Percentiles rank a stretch among this genome's conserved stretches.
These are phyloP conservation scores for Phaseolus lunatus DNA, from an alignment of 306 rosid genomes.

Conservation along the genomic window DNA sequence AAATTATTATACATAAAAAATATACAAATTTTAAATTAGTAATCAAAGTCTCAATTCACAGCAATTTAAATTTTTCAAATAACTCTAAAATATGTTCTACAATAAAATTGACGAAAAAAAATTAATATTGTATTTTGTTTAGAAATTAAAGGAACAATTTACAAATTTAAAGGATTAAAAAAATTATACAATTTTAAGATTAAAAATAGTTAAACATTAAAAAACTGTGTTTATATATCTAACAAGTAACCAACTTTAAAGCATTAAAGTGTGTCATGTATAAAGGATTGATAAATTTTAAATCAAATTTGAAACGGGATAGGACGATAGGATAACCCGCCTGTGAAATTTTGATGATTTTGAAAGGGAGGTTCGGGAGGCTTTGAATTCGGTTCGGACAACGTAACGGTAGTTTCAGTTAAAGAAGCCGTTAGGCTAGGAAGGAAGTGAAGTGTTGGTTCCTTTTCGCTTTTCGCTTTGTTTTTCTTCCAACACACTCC, in stretches of 20 bases:
- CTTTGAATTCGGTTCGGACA: conserved; percentile 52
- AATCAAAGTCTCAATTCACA: too few relatives aligned
- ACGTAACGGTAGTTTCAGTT: conserved; percentile 28
- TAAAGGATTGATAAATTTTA: not conserved
- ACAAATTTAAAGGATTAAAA: too few relatives aligned
- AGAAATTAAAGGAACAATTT: too few relatives aligned
- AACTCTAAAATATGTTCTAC: too few relatives aligned
- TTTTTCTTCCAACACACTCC: conserved; percentile 14
- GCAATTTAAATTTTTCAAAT: too few relatives aligned
- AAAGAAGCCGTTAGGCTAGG: conserved; percentile 58
- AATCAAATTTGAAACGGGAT: not conserved
- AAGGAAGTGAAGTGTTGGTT: not conserved
- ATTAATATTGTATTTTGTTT: too few relatives aligned
- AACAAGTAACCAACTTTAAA: not conserved
- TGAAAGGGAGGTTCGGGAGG: conserved; percentile 40
- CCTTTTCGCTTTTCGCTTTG: not conserved
- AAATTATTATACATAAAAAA: too few relatives aligned
- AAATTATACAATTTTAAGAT: too few relatives aligned
- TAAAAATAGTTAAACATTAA: too few relatives aligned
- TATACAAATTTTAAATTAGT: too few relatives aligned
- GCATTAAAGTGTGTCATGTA: not conserved
- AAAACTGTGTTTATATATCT: not conserved
- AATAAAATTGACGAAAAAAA: too few relatives aligned
- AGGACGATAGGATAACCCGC: not conserved
- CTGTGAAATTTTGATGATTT: not conserved